These are phyloP conservation scores for Protomyces pachydermus DNA, from an alignment of 1,139 yeast genomes.

Conservation along the genomic window DNA sequence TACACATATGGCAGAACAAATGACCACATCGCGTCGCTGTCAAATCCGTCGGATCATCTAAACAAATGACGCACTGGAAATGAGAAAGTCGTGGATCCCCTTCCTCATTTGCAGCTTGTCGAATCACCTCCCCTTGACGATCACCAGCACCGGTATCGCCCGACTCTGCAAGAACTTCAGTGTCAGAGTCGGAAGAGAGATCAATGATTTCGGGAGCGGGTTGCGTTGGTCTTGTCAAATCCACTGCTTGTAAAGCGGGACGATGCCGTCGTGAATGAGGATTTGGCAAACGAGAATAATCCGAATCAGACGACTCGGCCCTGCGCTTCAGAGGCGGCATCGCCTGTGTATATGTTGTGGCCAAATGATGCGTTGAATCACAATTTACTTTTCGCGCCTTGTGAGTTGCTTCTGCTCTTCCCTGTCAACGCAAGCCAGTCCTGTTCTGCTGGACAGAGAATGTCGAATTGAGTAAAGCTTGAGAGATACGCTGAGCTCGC, in stretches of 20 bases:
- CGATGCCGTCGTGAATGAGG: background rate
- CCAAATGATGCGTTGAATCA: too few species aligned
- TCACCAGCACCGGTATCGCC: background rate
- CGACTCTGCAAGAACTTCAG: background rate
- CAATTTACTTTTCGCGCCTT: too few species aligned
- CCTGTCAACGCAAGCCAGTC: too few species aligned
- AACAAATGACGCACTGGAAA: slow-evolving; percentile 21
- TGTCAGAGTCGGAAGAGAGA: slow-evolving; percentile 10
- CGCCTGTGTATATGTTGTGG: too few species aligned
- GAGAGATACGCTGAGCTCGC: too few species aligned
- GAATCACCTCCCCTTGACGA: background rate
- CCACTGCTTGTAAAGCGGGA: background rate
- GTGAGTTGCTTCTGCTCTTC: too few species aligned
- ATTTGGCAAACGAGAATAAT: too few species aligned
- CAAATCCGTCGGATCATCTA: slow-evolving; percentile 23
- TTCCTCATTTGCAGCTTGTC: slow-evolving; percentile 7
- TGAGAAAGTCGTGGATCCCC: slow-evolving; percentile 19
- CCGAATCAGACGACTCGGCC: too few species aligned
- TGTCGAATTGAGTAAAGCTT: too few species aligned
- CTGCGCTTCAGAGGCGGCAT: too few species aligned
- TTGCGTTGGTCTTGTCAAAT: background rate
- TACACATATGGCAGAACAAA: slow-evolving; percentile 21
- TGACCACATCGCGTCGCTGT: slow-evolving; percentile 25
- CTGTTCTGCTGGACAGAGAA: too few species aligned
- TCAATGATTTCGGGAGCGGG: slow-evolving; percentile 10